A percentile compares a stretch with the other conserved stretches of the same genome.
Evolutionary conservation across 2,329 filamentous ascomycete species (phyloP).

Genomic region (Aspergillus oerlinghausenensis): DNA sequence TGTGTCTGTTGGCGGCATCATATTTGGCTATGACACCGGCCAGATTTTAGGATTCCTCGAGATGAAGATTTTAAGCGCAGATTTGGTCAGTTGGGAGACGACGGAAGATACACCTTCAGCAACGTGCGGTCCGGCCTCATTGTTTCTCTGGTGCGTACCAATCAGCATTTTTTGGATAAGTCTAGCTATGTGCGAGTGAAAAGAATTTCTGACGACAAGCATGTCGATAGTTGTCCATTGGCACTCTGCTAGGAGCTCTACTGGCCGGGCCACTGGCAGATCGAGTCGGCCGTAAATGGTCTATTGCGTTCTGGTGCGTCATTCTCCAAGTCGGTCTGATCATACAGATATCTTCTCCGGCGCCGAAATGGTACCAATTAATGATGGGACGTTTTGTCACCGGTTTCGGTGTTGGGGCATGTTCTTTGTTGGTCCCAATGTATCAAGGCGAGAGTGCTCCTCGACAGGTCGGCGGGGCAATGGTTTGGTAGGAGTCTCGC

Average conservation of each 20-base stretch:
- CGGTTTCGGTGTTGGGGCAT: slow-evolving; percentile 41
- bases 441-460: slow-evolving; percentile 44
- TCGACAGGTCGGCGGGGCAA: slow-evolving; percentile 39
- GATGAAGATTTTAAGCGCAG: slow-evolving; percentile 39
- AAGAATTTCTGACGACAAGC: neutral
- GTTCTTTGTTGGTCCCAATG: slow-evolving; percentile 42
- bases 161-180: no score
- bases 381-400: slow-evolving; percentile 41
- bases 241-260: slow-evolving; percentile 41
- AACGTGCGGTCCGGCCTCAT: slow-evolving; percentile 41
- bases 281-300: slow-evolving; percentile 39
- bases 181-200: neutral
- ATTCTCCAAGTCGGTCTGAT: slow-evolving; percentile 39
- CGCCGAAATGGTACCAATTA: slow-evolving; percentile 37
- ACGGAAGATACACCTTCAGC: slow-evolving; percentile 34
- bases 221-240: slow-evolving; percentile 36
- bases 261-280: slow-evolving; percentile 39
- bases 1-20: slow-evolving; percentile 44
- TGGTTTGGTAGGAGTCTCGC: no score
- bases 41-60: slow-evolving; percentile 42
- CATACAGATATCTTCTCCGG: slow-evolving; percentile 38
- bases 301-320: slow-evolving; percentile 35
- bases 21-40: slow-evolving; percentile 41
- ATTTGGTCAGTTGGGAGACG: slow-evolving; percentile 28
- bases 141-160: slow-evolving; percentile 33